Evolutionary conservation across 2,329 filamentous ascomycete species (phyloP).

Genomic region (Aspergillus sp.): DNA sequence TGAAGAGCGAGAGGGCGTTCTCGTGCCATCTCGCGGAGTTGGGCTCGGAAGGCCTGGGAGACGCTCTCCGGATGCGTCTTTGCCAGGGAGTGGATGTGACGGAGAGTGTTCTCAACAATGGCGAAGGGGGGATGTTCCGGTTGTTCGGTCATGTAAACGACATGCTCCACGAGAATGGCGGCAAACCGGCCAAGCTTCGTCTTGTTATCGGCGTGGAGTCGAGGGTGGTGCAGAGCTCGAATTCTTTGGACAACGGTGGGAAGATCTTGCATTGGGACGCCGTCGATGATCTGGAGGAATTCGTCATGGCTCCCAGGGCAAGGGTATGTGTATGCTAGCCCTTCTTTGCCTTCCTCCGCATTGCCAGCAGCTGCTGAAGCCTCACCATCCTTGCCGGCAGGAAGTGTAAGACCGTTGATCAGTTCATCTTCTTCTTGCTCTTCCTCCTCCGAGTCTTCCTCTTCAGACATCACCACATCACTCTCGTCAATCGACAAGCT

Average conservation of each 20-base stretch:
- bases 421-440: constrained; percentile 66
- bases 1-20: constrained; percentile 52
- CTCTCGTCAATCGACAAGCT: constrained; percentile 42
- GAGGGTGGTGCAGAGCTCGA: constrained; percentile 86
- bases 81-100: constrained; percentile 89
- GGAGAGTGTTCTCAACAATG: constrained; percentile 74
- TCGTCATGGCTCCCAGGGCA: constrained; percentile 79
- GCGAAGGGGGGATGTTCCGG: constrained; percentile 57
- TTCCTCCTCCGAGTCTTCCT: constrained; percentile 56
- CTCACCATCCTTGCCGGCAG: constrained; percentile 19
- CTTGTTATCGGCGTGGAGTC: constrained; percentile 82
- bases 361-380: constrained; percentile 37
- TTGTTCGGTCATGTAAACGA: constrained; percentile 57
- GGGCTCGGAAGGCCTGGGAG: constrained; percentile 71
- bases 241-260: constrained; percentile 85
- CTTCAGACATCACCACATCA: constrained; percentile 38
- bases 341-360: constrained; percentile 43
- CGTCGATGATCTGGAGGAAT: constrained; percentile 63
- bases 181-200: constrained; percentile 65
- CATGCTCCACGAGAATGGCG: constrained; percentile 51
- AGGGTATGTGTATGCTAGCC: constrained; percentile 78
- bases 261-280: constrained; percentile 63
- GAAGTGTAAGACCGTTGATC: constrained; percentile 62
- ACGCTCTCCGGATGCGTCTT: constrained; percentile 81
- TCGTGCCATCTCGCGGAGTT: constrained; percentile 59